Base-by-base conservation (phyloP, 805 yeast genomes). In the Barnettozyma salicaria region DNA sequence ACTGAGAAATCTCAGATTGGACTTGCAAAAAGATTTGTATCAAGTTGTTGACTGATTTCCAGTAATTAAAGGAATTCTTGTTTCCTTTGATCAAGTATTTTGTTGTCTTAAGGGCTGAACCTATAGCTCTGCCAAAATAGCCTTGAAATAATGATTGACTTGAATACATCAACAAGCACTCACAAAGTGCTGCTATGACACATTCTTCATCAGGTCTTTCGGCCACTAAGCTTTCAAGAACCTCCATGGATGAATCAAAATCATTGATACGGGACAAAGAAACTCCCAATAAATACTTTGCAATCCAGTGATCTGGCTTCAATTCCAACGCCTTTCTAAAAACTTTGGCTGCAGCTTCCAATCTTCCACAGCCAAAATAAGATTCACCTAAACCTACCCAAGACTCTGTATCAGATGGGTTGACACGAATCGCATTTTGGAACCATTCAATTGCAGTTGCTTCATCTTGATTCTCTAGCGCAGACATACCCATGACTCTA, bases 361-460 rank as follows among this genome's bases (percentile, higher is more conserved):
- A 64, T 43, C 96, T 70, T 2, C 98, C 98, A 57, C 92, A 76
- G 19, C 78, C 74, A 37, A 72, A 66, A 57, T 92, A 92, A 0
- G 96, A 90, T 56, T 92, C 97, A n/a, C 98, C 98, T n/a, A 92
- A 64, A 1, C 96, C 96, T 20, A 83, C 67, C 97, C 97, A 90
- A 2, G 95, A 80, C 45, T 84, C 80, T 2, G 74, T 56, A 58
- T 92, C 97, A 36, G 53, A 45, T 0, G 81, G 64, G 29, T 78
- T 65, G 45, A 82, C 63, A 43, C 97, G 70, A 33, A 92, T 65
- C 2, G 96, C 88, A 19, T 78, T 73, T 59, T 92, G 98, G 54
- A 86, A 88, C 74, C 84, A 78, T 58, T 84, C 90, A 32, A 90
- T 81, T 0, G 98, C 95, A 38, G 77, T 78, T 1, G 75, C 76